Evolutionary conservation across 805 yeast genomes (phyloP), one percentile per base, ranked within the genome.

Genomic region (Komagataella mondaviorum): DNA sequence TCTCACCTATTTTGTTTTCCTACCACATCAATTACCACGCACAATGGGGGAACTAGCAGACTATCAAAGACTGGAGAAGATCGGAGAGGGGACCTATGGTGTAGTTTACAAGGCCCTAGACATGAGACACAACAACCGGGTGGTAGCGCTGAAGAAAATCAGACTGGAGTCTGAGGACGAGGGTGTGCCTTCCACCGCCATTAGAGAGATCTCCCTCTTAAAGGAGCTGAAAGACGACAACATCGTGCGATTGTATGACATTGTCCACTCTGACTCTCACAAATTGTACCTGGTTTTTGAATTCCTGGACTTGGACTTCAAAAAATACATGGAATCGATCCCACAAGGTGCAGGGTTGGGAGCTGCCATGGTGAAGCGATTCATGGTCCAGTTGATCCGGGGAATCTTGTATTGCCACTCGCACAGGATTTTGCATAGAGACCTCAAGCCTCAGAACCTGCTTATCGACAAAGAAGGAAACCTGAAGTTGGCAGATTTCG

Each of bases 181-280:
- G 66, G 99, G 99, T 17, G 97, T 95, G 20, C 99, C 99, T 1
- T 89, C 97, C 1, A 93, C 99, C 0, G 98, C 99, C 5, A 93
- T 93, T 53, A 77, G 99, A 60, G 99, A 93, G 64, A 93, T 93
- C 59, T 91, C 98, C 1, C 74, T 93, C 48, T 76, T 93, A 67
- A 91, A 93, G 65, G 99, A 93, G 65, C 76, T 93, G 76, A 80
- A 88, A 56, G 96, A 93, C 68, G 95, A 88, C 55, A 89, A 91
- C 67, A 90, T 91, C 50, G 97, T 93, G 22, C 75, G 95, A 48
- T 74, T 93, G 46, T 88, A 83, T 66, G 96, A 93, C 67, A 93
- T 93, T 56, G 95, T 93, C 55, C 99, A 93, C 66, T 85, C 96
- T 1, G 97, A 91, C 65, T 78, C 86, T 17, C 95, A 90, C 67